Evolutionary conservation across 345 rosid genomes (phyloP).

Genomic region (Acer saccharum): DNA sequence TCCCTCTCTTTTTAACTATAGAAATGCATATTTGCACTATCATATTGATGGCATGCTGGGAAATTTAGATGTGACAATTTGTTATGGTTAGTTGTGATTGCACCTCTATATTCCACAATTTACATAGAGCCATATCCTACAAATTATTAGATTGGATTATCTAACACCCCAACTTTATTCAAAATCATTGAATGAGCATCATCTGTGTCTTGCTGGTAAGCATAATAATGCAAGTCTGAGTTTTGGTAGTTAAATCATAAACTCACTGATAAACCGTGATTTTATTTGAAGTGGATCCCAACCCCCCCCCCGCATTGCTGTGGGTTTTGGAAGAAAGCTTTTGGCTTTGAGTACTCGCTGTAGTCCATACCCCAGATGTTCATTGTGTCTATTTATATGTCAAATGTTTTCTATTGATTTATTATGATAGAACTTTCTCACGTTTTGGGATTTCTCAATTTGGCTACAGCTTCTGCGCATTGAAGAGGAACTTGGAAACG

Average conservation of each 20-base stretch:
- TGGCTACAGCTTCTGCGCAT: constrained; percentile 88
- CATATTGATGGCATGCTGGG: neutral
- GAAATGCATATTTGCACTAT: neutral
- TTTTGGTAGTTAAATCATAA: neutral
- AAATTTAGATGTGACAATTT: neutral
- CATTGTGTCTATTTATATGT: neutral
- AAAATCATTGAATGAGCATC: neutral
- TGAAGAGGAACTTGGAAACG: constrained; percentile 92
- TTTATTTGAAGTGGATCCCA: neutral
- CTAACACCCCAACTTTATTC: neutral
- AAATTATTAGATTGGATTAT: neutral
- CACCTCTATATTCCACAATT: neutral
- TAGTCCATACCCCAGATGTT: neutral
- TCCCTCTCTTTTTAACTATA: neutral
- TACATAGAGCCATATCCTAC: neutral
- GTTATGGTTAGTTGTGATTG: neutral
- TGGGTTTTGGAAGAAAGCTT: neutral
- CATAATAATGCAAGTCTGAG: neutral
- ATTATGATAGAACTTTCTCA: neutral
- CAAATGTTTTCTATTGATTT: neutral
- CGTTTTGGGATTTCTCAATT: neutral
- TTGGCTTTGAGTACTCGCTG: too few species aligned
- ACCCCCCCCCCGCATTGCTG: neutral
- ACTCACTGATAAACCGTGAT: neutral
- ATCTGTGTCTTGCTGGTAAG: constrained; percentile 3